Evolutionary conservation across 768 basidiomycete genomes (phyloP), one percentile per base, ranked within the genome.

Genomic region (Clitopilus hobsonii): DNA sequence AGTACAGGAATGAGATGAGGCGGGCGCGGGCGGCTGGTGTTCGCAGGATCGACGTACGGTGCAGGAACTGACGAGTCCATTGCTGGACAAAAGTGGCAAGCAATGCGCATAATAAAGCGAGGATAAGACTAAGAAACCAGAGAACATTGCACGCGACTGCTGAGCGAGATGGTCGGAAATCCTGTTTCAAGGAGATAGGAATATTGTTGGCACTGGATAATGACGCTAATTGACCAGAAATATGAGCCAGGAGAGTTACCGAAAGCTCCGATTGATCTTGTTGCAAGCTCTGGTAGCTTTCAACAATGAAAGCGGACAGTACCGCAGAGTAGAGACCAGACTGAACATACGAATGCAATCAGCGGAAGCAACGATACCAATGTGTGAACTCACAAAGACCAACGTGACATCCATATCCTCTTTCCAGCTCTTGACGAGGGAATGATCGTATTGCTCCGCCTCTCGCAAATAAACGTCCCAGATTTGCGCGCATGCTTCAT

Each of bases 301-400:
- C 55, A n/a, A 63, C 52, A 6, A 55, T 51, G 50, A 65, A 65
- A 6, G 56, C 60, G 2, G 65, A 63, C 3, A 63, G 58, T 7
- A 64, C 60, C 1, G 63, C 61, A 4, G 65, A 66, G 38, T 64
- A 66, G 20, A 66, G 59, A 49, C 64, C 62, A 52, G 65, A 61
- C 65, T 66, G 22, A 6, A 36, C 4, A 45, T 18, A 7, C 16
- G 16, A 24, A 23, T 23, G 22, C 13, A 48, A 23, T 8, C 2
- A 10, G 2, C 4, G n/a, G 11, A 20, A n/a, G 23, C 25, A 13
- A 38, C 4, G 26, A n/a, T 11, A 50, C 13, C 32, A 38, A 8
- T 23, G 18, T 3, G n/a, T 20, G 41, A n/a, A 49, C 64, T 26
- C 38, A 65, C 64, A 38, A 65, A 65, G 18, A 65, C 63, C 7